Base-by-base conservation (phyloP, 1,139 yeast species). In the Suhomyces ambrosiae region DNA sequence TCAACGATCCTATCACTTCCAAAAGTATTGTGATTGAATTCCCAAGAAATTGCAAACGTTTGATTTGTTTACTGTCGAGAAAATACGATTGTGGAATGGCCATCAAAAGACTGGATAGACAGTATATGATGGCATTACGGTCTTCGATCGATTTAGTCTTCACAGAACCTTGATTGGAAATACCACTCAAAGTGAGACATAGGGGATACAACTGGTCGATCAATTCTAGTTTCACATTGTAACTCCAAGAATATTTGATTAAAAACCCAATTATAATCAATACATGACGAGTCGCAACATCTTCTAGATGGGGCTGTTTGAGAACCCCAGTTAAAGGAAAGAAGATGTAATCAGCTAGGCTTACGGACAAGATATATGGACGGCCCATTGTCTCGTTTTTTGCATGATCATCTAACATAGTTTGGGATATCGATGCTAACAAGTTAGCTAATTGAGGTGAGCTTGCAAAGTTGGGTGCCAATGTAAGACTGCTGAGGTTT, bases 321-420 rank as follows among this genome's bases (percentile, higher is more conserved):
- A 71, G 46, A 25, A 69, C 42, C 28, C 51, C 54, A 2, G 75
- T 61, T 11, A 71, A 38, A 1, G 76, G 76, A 38, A 60, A 68
- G 46, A 71, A 71, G 3, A 71, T 52, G 41, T 71, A 71, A 48
- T 71, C 76, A 0, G 74, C 74, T 13, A 71, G 41, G 18, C 60
- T 65, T 5, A 61, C 48, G 2, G 68, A 50, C 7, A 68, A 37
- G 7, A 48, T 35, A 39, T 64, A 67, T 3, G 51, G 42, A 8
- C 32, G 22, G 5, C 40, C 49, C 2, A 10, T 13, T 9, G 29
- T 17, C 7, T 40, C 32, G 30, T 56, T 35, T 7, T 41, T 21
- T 3, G 11, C 9, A 21, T 24, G 30, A 22, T 40, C 40, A n/a
- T 27, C 22, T 2, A 23, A n/a, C 11, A 39, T 30, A 3, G 23